Evolutionary conservation across 306 rosid species (phyloP).

Genomic region (Cercis canadensis): DNA sequence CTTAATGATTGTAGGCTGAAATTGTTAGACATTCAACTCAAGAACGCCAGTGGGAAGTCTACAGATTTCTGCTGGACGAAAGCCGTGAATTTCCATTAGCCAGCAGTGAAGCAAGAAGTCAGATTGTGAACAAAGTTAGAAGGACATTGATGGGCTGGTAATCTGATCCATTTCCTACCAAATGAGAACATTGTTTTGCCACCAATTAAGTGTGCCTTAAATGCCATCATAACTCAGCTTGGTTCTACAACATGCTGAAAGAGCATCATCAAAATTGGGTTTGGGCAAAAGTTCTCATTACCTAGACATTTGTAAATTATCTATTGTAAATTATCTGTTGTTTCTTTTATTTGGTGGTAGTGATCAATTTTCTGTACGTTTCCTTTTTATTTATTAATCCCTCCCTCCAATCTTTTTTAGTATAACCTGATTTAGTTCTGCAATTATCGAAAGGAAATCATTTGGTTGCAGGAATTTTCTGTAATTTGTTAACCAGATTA

Average conservation of each 20-base stretch:
- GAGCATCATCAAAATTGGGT: conserved; percentile 4
- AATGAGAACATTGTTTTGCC: conserved; percentile 11
- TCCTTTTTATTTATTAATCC: background rate
- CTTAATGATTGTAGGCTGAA: conserved; percentile 64
- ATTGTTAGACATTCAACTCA: conserved; percentile 74
- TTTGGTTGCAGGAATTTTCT: no score
- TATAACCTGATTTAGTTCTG: no score
- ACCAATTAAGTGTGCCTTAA: conserved; percentile 31
- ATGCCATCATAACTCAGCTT: conserved; percentile 17
- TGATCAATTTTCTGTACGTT: conserved; percentile 25
- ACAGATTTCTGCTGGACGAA: conserved; percentile 82
- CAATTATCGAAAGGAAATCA: no score
- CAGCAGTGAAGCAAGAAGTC: conserved; percentile 62
- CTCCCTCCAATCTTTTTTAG: background rate
- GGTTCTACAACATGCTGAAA: background rate
- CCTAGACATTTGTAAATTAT: background rate
- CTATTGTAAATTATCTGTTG: conserved; percentile 14
- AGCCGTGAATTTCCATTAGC: conserved; percentile 62
- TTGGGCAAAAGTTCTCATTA: conserved; percentile 9
- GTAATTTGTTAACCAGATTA: no score
- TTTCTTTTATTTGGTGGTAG: conserved; percentile 26
- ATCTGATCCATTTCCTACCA: conserved; percentile 33
- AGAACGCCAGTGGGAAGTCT: conserved; percentile 87
- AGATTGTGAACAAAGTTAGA: conserved; percentile 77
- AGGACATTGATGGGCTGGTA: conserved; percentile 88